Evolutionary conservation across 164 flowering plant genomes (phyloP).

Genomic region (Protea cynaroides): DNA sequence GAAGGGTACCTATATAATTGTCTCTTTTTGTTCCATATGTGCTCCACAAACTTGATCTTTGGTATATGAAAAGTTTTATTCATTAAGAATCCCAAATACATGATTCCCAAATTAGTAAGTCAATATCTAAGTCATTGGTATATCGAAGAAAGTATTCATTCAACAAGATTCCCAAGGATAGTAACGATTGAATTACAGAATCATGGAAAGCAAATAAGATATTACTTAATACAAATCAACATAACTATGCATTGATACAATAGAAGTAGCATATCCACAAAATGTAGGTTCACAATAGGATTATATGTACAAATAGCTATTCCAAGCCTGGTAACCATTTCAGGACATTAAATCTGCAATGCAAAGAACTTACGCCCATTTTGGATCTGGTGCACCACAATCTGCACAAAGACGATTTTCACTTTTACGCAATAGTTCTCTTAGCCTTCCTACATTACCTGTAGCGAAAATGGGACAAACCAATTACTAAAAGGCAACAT

Average conservation of each 20-base stretch:
- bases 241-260: background rate
- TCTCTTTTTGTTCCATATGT: no score
- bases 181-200: background rate
- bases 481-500: background rate
- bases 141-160: no score
- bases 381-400: constrained; percentile 95
- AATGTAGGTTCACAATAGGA: no score
- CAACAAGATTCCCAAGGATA: no score
- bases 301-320: background rate
- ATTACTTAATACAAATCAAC: background rate
- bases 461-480: constrained; percentile 6
- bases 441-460: constrained; percentile 71
- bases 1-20: no score
- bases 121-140: no score
- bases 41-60: no score
- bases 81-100: no score
- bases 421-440: constrained; percentile 51
- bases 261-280: no score
- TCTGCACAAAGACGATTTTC: constrained; percentile 93
- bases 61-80: no score
- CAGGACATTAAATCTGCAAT: background rate
- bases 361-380: constrained; percentile 91
- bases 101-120: no score
- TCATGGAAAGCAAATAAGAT: no score
- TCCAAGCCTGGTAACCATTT: background rate